Evolutionary conservation across 192 early-diverging fungal species (phyloP), one percentile per base, ranked within the genome.

Genomic region (Backusella circina): DNA sequence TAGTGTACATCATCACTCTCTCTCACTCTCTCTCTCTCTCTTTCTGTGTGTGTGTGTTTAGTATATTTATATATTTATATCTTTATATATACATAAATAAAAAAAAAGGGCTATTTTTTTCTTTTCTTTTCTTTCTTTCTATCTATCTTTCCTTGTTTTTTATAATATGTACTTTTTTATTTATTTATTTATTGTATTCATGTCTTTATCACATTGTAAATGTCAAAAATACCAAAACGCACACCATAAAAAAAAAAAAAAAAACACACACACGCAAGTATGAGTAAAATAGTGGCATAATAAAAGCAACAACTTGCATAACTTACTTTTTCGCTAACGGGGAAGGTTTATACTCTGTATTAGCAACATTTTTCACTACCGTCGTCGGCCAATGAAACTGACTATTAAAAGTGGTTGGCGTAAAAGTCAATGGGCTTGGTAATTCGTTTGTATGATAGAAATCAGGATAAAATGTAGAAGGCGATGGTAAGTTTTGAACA

Each of bases 371-470:
- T 15, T 66, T 64, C 64, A 65, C 38, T 2, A 32, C 28, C n/a
- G 87, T 80, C 2, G 81, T 57, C 0, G 93, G 93, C 93, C 93
- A 95, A 74, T 90, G 83, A 77, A 95, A 95, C 10, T 89, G 86
- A n/a, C 87, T 86, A 23, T 87, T 90, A 6, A 90, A 91, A 0
- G 93, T 92, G 10, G 92, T 94, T 23, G 89, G 83, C 30, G 87
- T 87, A 83, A 93, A 93, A 36, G 91, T 91, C 67, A 95, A 84
- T 10, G 93, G 93, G 73, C 92, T 93, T n/a, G 87, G 91, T 67
- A 91, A 81, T 50, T 92, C 91, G 67, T 82, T 88, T 21, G 87
- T 85, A 65, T 92, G 90, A 73, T 92, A 92, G 57, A 95, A 90
- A 44, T 91, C 87, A 2, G 92, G 89, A 75, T 93, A 93, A 76